These are phyloP conservation scores for Thecamonas trahens DNA, from an alignment of 78 protist species.

Conservation along the genomic window DNA sequence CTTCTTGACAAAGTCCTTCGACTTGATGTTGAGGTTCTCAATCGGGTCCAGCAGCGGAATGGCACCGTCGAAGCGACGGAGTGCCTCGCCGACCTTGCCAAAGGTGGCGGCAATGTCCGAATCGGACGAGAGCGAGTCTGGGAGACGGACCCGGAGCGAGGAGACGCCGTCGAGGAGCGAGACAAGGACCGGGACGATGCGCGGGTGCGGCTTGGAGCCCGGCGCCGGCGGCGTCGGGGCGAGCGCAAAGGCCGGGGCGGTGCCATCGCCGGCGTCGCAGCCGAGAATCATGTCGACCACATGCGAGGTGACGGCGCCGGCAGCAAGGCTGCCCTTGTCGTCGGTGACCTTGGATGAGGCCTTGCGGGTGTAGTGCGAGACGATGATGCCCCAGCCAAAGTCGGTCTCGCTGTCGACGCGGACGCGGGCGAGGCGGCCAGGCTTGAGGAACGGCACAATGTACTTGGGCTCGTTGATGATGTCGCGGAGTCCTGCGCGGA, in stretches of 20 bases:
- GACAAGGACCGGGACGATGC: no score
- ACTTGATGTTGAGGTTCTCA: constrained; percentile 74
- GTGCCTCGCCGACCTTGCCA: neutral
- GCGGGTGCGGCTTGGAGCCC: no score
- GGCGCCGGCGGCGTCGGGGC: no score
- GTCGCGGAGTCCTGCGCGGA: constrained; percentile 30
- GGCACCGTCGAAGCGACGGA: constrained; percentile 27
- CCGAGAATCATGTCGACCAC: constrained; percentile 47
- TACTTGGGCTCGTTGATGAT: constrained; percentile 41
- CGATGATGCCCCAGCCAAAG: constrained; percentile 15
- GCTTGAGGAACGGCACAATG: constrained; percentile 54
- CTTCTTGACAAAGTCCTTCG: no score
- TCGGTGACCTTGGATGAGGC: no score
- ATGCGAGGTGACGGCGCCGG: neutral
- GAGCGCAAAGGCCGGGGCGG: no score
- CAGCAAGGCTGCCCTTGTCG: no score
- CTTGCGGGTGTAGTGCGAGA: neutral
- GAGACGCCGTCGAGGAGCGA: no score
- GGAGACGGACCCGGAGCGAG: no score
- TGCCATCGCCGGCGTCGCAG: no score
- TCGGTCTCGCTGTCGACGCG: no score
- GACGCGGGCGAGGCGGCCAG: constrained; percentile 63
- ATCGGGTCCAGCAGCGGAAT: constrained; percentile 78
- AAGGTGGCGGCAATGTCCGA: neutral
- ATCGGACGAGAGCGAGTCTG: no score